Evolutionary conservation across 2,329 filamentous ascomycete species (phyloP).

Genomic region (Penicillium sp.): DNA sequence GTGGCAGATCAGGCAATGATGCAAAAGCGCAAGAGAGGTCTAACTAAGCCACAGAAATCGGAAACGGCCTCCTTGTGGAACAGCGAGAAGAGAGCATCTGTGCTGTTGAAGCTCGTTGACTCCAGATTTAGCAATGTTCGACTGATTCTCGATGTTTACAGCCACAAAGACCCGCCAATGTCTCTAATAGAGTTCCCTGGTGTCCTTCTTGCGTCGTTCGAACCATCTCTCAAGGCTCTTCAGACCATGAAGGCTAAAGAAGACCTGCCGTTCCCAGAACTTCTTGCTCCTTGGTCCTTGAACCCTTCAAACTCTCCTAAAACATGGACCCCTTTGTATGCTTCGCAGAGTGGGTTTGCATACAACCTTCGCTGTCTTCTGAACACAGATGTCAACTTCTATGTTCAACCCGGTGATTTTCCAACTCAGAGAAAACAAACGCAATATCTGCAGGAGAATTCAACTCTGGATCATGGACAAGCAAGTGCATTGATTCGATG

Average conservation of each 20-base stretch:
- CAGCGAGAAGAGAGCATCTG: constrained; percentile 27
- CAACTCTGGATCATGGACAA: constrained; percentile 24
- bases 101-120: constrained; percentile 31
- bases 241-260: constrained; percentile 52
- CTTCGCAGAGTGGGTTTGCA: constrained; percentile 49
- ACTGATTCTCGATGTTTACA: constrained; percentile 20
- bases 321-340: constrained; percentile 55
- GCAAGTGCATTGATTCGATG: constrained; percentile 19
- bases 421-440: not conserved
- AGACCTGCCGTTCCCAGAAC: constrained; percentile 52
- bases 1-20: constrained; percentile 17
- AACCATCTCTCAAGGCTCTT: constrained; percentile 57
- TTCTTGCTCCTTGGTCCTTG: constrained; percentile 33
- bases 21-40: not conserved
- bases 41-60: not conserved
- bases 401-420: constrained; percentile 18
- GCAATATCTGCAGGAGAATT: constrained; percentile 15
- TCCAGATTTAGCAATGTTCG: constrained; percentile 23
- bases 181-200: constrained; percentile 63
- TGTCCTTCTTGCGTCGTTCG: constrained; percentile 59
- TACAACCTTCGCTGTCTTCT: constrained; percentile 42
- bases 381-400: constrained; percentile 25
- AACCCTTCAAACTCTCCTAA: constrained; percentile 18
- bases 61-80: constrained; percentile 25
- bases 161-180: constrained; percentile 8